Conservation (phyloP, 352 stramenopile genomes). For the Phytophthora quininea region DNA sequence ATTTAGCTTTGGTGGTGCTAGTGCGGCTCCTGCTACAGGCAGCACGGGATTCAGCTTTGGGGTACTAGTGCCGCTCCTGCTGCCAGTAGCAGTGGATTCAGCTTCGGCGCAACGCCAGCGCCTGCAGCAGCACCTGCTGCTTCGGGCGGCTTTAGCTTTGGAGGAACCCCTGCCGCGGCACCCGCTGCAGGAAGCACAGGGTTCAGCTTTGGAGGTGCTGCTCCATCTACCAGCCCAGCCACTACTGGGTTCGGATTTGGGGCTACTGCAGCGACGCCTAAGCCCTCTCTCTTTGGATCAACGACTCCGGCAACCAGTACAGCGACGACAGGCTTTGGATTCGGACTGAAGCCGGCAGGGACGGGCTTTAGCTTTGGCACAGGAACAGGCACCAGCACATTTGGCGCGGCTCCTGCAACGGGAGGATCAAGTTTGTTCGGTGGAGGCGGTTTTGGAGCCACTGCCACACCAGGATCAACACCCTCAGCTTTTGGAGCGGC, state of each 20-base stretch:
- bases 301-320: constrained; percentile 34
- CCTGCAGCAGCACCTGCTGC: not conserved
- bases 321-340: constrained; percentile 40
- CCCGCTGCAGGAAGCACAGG: constrained; percentile 25
- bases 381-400: constrained; percentile 31
- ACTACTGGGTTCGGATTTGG: constrained; percentile 43
- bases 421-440: constrained; percentile 39
- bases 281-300: constrained; percentile 59
- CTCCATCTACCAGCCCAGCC: constrained; percentile 27
- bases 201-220: constrained; percentile 50
- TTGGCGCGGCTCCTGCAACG: constrained; percentile 35
- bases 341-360: constrained; percentile 30
- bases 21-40: constrained; percentile 29
- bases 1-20: constrained; percentile 47
- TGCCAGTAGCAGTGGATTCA: constrained; percentile 31
- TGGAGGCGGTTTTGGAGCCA: constrained; percentile 41
- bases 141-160: constrained; percentile 22
- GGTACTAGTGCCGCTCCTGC: constrained; percentile 16
- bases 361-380: constrained; percentile 35
- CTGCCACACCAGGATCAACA: constrained; percentile 17
- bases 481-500: constrained; percentile 37
- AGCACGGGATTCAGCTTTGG: constrained; percentile 33
- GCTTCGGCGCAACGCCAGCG: constrained; percentile 30
- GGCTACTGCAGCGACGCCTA: constrained; percentile 30
- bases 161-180: constrained; percentile 16